These are phyloP conservation scores for Zygoascus flipseniorum DNA, from an alignment of 805 yeast species.

Conservation along the genomic window DNA sequence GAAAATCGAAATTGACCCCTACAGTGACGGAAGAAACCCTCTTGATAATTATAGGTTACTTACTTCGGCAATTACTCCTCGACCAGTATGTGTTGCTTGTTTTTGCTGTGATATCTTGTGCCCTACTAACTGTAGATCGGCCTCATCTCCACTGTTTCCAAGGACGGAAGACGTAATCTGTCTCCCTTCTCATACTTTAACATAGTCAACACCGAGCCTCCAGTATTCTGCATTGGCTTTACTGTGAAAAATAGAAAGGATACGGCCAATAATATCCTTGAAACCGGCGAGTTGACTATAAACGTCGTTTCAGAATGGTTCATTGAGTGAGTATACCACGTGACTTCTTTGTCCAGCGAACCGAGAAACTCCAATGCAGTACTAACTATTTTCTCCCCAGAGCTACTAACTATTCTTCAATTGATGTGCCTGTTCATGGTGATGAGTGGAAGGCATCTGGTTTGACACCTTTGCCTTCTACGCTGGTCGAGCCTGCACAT, in stretches of 20 bases:
- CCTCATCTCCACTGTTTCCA: slow-evolving; percentile 41
- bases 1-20: slow-evolving; percentile 45
- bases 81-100: slow-evolving; percentile 31
- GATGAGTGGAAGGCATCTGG: slow-evolving; percentile 53
- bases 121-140: slow-evolving; percentile 31
- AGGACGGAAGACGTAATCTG: slow-evolving; percentile 39
- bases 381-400: background rate
- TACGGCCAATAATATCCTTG: slow-evolving; percentile 40
- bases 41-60: slow-evolving; percentile 43
- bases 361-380: no score
- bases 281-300: slow-evolving; percentile 46
- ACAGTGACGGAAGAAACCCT: slow-evolving; percentile 32
- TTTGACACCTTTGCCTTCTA: slow-evolving; percentile 39
- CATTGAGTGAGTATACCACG: slow-evolving; percentile 30
- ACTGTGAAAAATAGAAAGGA: slow-evolving; percentile 40
- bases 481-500: slow-evolving; percentile 42
- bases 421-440: slow-evolving; percentile 39
- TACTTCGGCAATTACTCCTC: slow-evolving; percentile 46
- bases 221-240: slow-evolving; percentile 45
- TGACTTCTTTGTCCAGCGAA: no score
- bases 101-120: background rate
- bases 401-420: slow-evolving; percentile 47
- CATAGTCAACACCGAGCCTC: slow-evolving; percentile 46
- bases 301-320: slow-evolving; percentile 57
- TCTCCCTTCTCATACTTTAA: slow-evolving; percentile 56